Percentiles rank a stretch among this genome's conserved stretches.
phyloP scores from a whole-genome alignment of 352 stramenopile genomes.

The Phytophthora pini region DNA sequence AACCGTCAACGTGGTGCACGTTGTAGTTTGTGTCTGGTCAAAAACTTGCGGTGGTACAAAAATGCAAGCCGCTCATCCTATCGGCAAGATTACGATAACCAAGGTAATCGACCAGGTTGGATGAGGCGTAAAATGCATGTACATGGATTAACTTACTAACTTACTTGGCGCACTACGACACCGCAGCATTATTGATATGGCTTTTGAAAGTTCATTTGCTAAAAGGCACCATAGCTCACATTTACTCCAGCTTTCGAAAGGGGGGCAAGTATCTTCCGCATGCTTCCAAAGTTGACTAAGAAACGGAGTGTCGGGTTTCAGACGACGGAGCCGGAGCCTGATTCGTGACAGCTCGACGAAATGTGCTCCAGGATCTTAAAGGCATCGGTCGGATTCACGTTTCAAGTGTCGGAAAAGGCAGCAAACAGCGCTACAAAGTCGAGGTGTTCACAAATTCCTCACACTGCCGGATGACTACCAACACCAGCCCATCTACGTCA shows the following conservation, averaged over 20 bases:
- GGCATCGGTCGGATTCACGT: slow-evolving; percentile 7
- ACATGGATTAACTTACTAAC: neutral
- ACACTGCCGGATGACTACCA: neutral
- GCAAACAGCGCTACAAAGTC: neutral
- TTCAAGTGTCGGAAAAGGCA: slow-evolving; percentile 3
- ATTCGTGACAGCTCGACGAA: slow-evolving; percentile 10
- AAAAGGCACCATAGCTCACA: neutral
- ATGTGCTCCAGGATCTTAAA: slow-evolving; percentile 12
- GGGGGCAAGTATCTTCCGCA: neutral
- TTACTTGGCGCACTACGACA: neutral
- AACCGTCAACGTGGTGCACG: too few relatives aligned
- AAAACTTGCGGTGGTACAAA: neutral
- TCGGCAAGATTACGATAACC: slow-evolving; percentile 1
- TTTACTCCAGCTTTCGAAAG: neutral
- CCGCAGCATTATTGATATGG: neutral
- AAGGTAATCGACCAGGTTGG: slow-evolving; percentile 7
- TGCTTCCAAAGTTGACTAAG: slow-evolving; percentile 19
- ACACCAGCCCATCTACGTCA: slow-evolving; percentile 14
- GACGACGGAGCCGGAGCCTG: slow-evolving; percentile 3
- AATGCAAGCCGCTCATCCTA: slow-evolving; percentile 3
- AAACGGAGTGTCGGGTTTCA: slow-evolving; percentile 18
- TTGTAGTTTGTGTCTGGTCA: neutral
- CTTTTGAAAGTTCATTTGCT: neutral
- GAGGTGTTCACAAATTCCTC: slow-evolving; percentile 14
- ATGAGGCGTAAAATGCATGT: neutral